These are phyloP conservation scores for Stentor coeruleus DNA, from an alignment of 73 alveolate species.

Conservation along the genomic window DNA sequence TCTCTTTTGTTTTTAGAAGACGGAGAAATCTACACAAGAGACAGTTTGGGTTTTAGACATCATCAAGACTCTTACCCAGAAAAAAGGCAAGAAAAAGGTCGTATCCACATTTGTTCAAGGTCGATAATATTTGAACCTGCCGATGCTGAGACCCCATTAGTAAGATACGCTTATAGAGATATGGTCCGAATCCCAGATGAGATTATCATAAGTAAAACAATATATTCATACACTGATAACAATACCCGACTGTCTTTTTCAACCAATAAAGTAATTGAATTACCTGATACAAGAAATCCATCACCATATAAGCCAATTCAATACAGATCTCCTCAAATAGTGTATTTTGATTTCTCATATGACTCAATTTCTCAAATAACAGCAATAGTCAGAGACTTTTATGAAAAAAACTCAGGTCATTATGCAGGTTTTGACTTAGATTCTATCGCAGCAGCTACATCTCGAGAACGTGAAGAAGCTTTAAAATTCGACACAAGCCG, in stretches of 20 bases:
- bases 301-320: not conserved
- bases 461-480: slow-evolving; percentile 34
- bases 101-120: slow-evolving; percentile 52
- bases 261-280: not conserved
- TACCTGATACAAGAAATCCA: slow-evolving; percentile 20
- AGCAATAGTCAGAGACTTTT: slow-evolving; percentile 9
- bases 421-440: slow-evolving; percentile 35
- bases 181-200: slow-evolving; percentile 37
- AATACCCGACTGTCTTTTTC: not conserved
- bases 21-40: slow-evolving; percentile 47
- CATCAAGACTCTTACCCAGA: slow-evolving; percentile 16
- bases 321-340: not conserved
- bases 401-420: slow-evolving; percentile 6
- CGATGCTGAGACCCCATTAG: slow-evolving; percentile 37
- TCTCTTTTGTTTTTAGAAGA: slow-evolving; percentile 53
- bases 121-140: slow-evolving; percentile 53
- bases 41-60: slow-evolving; percentile 15
- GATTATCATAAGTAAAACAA: not conserved
- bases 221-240: not conserved
- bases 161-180: slow-evolving; percentile 38
- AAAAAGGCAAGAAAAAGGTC: slow-evolving; percentile 40
- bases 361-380: slow-evolving; percentile 3
- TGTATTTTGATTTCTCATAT: slow-evolving; percentile 14
- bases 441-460: slow-evolving; percentile 21
- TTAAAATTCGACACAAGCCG: slow-evolving; percentile 84